Base-by-base conservation (phyloP, 1,284 basidiomycete genomes). In the Clitocybe nebularis region DNA sequence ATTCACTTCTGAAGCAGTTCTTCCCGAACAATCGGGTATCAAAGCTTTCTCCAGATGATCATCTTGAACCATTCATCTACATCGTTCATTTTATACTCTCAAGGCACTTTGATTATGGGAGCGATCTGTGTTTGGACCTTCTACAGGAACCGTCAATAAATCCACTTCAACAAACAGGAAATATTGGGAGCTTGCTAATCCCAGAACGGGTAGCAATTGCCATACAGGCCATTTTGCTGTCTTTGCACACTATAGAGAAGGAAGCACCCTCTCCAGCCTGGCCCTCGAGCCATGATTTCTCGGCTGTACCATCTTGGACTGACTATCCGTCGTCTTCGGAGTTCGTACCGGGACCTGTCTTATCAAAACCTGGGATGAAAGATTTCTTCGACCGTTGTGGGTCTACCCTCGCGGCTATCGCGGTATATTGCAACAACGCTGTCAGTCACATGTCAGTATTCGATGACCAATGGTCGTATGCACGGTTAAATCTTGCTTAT, bases 41-140 rank as follows among this genome's bases (percentile, higher is more conserved):
- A 4, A 68, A 91, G 24, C 74, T 79, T 47, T 84, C 88, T 2
- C 64, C 75, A 6, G 93, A 96, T 34, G 81, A 91, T 17, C 79
- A 83, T 17, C 66, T 87, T 1, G 89, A 91, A 36, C 78, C 84
- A 0, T 83, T 94, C 58, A 78, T 84, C 39, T 85, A 81, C 54
- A 81, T 94, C 44, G 66, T 88, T 5, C 91, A 96, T 61, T 92
- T 88, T 56, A 74, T 91, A 43, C 79, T 94, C 35, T 83, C 84
- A 4, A 84, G 91, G 14, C 84, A 96, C 60, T 81, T 89, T 43
- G 93, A 97, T 26, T 89, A 85, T 51, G 94, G 93, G 1, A 72
- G 78, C 51, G 90, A 95, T 39, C 67, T 94, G 20, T 83, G 89
- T 49, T 59, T 93, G 47, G 87, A 89, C 6, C 75, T 92, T 24